phyloP scores from a whole-genome alignment of 345 rosid genomes.

The Brassica juncea region DNA sequence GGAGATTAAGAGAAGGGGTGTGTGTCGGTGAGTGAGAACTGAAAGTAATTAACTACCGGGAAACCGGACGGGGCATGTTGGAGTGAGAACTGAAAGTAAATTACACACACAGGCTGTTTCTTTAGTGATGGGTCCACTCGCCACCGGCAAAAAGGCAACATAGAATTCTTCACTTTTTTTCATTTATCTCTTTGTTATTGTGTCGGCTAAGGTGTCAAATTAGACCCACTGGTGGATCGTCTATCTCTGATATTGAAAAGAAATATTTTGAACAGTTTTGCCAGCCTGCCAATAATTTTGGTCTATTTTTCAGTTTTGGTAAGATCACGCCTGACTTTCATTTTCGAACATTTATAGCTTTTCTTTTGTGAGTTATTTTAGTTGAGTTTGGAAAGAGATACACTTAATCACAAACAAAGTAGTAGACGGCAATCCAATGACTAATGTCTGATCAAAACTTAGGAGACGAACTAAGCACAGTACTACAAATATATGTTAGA shows the following conservation, averaged over 20 bases:
- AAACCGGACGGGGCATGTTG: conserved; percentile 16
- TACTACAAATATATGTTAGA: neutral
- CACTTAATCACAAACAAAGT: neutral
- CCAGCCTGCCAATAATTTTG: neutral
- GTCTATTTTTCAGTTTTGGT: neutral
- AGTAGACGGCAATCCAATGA: neutral
- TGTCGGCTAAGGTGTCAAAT: conserved; percentile 25
- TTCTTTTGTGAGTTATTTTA: neutral
- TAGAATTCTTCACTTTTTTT: conserved; percentile 5
- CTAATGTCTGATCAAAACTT: neutral
- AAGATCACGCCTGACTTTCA: neutral
- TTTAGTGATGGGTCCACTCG: conserved; percentile 24
- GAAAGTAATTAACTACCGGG: conserved; percentile 19
- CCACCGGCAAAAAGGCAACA: conserved; percentile 35
- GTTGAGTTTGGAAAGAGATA: neutral
- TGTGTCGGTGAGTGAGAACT: conserved; percentile 36
- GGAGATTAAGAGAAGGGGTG: neutral
- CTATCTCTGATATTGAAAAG: conserved; percentile 9
- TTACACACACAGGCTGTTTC: conserved; percentile 20
- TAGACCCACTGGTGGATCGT: conserved; percentile 3
- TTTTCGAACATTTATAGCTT: too few species aligned
- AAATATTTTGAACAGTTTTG: neutral
- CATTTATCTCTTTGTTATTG: neutral
- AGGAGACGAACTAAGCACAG: neutral
- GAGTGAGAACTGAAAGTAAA: neutral